A percentile compares a stretch with the other conserved stretches of the same genome.
These are phyloP conservation scores for Novymonas esmeraldas DNA, from an alignment of 208 protist genomes.

Conservation along the genomic window DNA sequence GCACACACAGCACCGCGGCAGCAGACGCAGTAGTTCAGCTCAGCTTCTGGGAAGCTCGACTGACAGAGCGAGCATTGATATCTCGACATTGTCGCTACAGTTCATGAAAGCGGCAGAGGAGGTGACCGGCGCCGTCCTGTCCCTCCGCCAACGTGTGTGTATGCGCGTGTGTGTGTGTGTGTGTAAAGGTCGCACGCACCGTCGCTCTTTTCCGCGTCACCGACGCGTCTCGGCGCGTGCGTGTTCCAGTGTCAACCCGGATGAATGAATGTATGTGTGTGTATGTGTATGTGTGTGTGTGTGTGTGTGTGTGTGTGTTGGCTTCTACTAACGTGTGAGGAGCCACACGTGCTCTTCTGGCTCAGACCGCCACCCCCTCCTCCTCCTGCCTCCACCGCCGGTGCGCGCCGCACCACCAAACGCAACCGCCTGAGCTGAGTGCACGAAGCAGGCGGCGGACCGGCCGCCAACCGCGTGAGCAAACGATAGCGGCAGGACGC, in stretches of 20 bases:
- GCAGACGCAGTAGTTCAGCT: slow-evolving; percentile 41
- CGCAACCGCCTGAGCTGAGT: too few species aligned
- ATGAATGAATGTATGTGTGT: too few species aligned
- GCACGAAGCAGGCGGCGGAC: too few species aligned
- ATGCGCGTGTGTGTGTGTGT: slow-evolving; percentile 1
- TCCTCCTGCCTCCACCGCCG: background rate
- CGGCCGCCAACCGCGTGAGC: too few species aligned
- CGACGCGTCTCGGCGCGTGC: too few species aligned
- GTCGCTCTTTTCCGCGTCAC: background rate
- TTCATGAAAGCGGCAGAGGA: background rate
- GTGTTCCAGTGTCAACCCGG: background rate
- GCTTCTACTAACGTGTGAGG: too few species aligned
- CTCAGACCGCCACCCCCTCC: background rate
- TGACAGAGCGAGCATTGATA: slow-evolving; percentile 32
- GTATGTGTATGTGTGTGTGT: background rate
- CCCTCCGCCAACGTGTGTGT: background rate
- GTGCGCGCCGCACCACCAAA: background rate
- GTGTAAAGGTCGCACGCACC: background rate
- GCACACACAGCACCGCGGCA: slow-evolving; percentile 51
- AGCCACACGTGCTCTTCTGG: too few species aligned
- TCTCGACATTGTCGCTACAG: slow-evolving; percentile 4
- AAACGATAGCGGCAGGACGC: too few species aligned
- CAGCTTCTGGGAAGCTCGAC: slow-evolving; percentile 8
- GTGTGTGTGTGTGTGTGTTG: background rate
- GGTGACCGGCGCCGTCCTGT: background rate